Conservation (phyloP, 1,284 basidiomycete species). For the Cutaneotrichosporon cyanovorans region DNA sequence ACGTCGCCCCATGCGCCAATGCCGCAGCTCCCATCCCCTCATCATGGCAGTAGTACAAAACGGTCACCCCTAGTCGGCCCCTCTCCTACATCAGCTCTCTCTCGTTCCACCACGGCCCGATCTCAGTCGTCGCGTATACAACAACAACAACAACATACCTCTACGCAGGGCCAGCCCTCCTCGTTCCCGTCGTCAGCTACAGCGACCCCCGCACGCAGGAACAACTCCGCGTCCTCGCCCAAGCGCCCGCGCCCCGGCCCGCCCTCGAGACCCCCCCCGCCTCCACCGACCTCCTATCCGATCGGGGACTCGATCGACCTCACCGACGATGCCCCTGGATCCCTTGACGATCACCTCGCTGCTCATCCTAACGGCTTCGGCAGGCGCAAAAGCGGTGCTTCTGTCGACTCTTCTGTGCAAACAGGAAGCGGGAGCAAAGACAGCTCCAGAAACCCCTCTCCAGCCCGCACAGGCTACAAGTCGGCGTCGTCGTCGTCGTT, state of each 20-base stretch:
- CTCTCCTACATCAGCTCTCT: too few species aligned
- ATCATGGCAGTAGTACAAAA: too few species aligned
- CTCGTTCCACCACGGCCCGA: too few species aligned
- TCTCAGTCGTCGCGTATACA: too few species aligned
- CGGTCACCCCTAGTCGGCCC: neutral
- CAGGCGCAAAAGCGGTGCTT: neutral
- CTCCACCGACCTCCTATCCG: neutral
- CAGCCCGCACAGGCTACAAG: neutral
- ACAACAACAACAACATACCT: too few species aligned
- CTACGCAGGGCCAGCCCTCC: neutral
- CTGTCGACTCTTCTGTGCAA: neutral
- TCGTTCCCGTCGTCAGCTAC: neutral
- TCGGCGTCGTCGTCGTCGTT: neutral
- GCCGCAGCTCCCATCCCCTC: neutral
- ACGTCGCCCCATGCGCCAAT: neutral
- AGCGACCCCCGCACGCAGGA: too few species aligned
- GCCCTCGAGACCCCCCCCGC: neutral
- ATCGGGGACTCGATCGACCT: neutral
- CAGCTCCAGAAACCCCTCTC: neutral
- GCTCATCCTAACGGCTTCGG: slow-evolving; percentile 4
- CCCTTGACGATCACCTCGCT: neutral
- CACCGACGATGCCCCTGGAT: neutral
- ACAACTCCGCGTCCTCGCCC: too few species aligned
- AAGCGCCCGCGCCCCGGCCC: too few species aligned
- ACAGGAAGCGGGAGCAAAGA: neutral